Base-by-base conservation (phyloP, 2,329 filamentous ascomycete species). In the Xylariaceae sp. region DNA sequence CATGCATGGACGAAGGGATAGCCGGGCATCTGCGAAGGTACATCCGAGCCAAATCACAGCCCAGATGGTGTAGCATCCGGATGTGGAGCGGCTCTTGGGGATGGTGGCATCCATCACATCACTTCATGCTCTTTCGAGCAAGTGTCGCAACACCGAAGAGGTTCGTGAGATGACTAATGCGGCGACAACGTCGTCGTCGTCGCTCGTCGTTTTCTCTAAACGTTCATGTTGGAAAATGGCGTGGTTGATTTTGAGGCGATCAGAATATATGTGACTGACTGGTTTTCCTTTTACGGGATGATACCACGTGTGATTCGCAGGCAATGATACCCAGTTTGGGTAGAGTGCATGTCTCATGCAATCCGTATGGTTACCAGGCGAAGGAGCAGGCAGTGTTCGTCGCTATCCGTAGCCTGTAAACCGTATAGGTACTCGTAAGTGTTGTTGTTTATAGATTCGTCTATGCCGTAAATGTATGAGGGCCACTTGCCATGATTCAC, bases 111-210 rank as follows among this genome's bases (percentile, higher is more conserved):
- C 54, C 48, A 48, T 53, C 17, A 39, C 23, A 30, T 30, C 4
- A 30, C 23, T 51, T 17, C n/a, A 54, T 18, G n/a, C 51, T 52
- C 30, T 9, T 34, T 35, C 13, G 18, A 55, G 47, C 48, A 45
- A 23, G 37, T 50, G 52, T 55, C 48, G 35, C 42, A 58, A 47
- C 42, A 57, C 13, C 49, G 55, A 15, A 42, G 42, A 30, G n/a
- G 23, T 45, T 37, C 39, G 47, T 17, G 11, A 47, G 51, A 39
- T 52, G 34, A 53, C 55, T 34, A 45, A 53, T 13, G 37, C 11
- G 23, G 2, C 34, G 17, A 23, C 45, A 18, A 39, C n/a, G 34
- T 4, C 15, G 34, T 34, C 15, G 34, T 34, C 6, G 30, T 15
- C 18, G 17, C 4, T n/a, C n/a, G 34, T 37, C 23, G 23, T 30